Evolutionary conservation across 1,284 basidiomycete species (phyloP), one percentile per base, ranked within the genome.

Genomic region (Marasmius tenuissimus): DNA sequence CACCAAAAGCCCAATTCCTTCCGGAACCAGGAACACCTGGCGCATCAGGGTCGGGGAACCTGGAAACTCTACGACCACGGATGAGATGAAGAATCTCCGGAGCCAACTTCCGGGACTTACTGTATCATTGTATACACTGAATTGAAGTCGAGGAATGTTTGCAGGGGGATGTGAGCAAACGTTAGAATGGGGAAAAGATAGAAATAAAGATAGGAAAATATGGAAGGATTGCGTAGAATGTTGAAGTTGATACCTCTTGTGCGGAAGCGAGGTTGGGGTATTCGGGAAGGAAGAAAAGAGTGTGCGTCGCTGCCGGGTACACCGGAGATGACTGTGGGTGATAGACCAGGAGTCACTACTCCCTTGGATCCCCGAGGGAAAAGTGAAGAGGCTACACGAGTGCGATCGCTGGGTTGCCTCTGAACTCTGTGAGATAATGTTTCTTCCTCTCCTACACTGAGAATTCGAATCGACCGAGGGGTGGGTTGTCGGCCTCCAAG

Each of bases 121-220:
- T 58, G 42, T 34, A 48, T 34, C 45, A 58, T 34, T 33, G 49
- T 58, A 35, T 35, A 58, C 38, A 35, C 48, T 34, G 42, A 35
- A 20, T 58, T 49, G 74, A 93, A 91, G 70, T 93, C 91, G 71
- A 93, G 86, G 69, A 88, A 93, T 1, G 88, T 86, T 74, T 93
- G 91, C 14, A 91, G 71, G n/a, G 85, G 85, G 48, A 93, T 76
- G 70, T 91, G 88, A 20, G 82, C 85, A 71, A 92, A 86, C 4
- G 86, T 81, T 66, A 91, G 74, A 40, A 93, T 53, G 27, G 88
- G 89, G 70, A 85, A 87, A 34, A 89, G 68, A 68, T 83, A 86
- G 73, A 85, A 92, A 71, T 87, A 86, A 40, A 89, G 67, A 64
- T 78, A 83, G 64, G 82, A 81, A 67, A 76, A 77, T 68, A 74